Conservation (phyloP, 345 rosid species). For the Gossypium anomalum region DNA sequence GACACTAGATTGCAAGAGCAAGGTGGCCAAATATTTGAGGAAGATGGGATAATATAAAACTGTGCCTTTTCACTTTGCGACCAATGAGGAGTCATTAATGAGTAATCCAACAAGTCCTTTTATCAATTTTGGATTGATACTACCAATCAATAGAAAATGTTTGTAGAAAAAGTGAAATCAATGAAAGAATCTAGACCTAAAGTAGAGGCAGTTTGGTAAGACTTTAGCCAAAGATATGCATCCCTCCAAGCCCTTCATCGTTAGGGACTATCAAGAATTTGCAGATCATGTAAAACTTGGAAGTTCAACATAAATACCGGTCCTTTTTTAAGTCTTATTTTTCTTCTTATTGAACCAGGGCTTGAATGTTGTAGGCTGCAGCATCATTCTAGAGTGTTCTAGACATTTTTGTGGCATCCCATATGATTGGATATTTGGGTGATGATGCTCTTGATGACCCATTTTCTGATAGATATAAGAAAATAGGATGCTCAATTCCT, state of each 20-base stretch:
- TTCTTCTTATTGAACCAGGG: background rate
- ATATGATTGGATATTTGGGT: conserved; percentile 58
- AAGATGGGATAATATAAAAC: conserved; percentile 62
- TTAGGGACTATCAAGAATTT: conserved; percentile 55
- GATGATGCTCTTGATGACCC: conserved; percentile 72
- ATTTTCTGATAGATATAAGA: conserved; percentile 46
- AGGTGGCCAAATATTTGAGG: conserved; percentile 53
- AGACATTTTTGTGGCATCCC: conserved; percentile 66
- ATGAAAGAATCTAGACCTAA: conserved; percentile 45
- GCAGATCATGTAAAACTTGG: conserved; percentile 57
- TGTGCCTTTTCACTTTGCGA: conserved; percentile 73
- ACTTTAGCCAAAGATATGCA: conserved; percentile 71
- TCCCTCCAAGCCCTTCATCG: conserved; percentile 55
- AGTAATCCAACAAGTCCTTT: conserved; percentile 31
- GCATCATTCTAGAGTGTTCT: conserved; percentile 55
- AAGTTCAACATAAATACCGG: background rate
- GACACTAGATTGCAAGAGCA: conserved; percentile 48
- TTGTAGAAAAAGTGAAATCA: conserved; percentile 47
- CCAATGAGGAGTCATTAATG: conserved; percentile 53
- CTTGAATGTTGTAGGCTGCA: conserved; percentile 41
- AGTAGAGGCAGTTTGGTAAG: conserved; percentile 61
- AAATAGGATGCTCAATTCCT: conserved; percentile 53
- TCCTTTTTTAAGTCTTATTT: background rate
- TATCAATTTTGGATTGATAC: background rate
- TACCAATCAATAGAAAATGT: conserved; percentile 15